phyloP scores from a whole-genome alignment of 208 protist genomes.

The Vickermania ingenoplastis region DNA sequence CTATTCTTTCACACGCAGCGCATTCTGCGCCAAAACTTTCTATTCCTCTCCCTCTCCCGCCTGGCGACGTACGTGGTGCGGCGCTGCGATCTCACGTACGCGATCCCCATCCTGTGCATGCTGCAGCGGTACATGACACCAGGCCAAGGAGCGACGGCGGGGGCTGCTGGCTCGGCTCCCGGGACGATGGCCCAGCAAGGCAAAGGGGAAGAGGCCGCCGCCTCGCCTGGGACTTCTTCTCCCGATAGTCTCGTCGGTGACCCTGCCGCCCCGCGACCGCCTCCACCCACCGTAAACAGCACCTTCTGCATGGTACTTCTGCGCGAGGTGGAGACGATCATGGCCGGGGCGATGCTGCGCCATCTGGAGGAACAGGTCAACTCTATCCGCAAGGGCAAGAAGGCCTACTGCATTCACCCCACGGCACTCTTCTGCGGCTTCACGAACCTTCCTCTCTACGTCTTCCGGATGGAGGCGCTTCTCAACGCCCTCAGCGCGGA shows the following conservation, averaged over 20 bases:
- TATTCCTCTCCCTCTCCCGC: constrained; percentile 35
- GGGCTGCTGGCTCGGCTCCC: constrained; percentile 2
- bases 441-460: constrained; percentile 59
- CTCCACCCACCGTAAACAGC: constrained; percentile 25
- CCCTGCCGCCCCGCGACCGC: background rate
- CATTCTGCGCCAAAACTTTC: constrained; percentile 19
- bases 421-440: constrained; percentile 79
- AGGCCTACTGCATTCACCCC: constrained; percentile 50
- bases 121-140: constrained; percentile 38
- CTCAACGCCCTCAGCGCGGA: constrained; percentile 47
- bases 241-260: background rate
- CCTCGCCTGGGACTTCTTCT: background rate
- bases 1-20: background rate
- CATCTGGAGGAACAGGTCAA: constrained; percentile 81
- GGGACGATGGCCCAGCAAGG: constrained; percentile 12
- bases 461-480: constrained; percentile 61
- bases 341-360: constrained; percentile 42
- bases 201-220: background rate
- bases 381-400: constrained; percentile 62
- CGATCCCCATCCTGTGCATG: constrained; percentile 70
- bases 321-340: constrained; percentile 40
- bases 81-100: constrained; percentile 76
- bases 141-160: constrained; percentile 2
- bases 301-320: constrained; percentile 59
- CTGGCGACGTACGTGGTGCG: constrained; percentile 48